Evolutionary conservation across 345 rosid genomes (phyloP), one percentile per base, ranked within the genome.

Genomic region (Orychophragmus violaceus): DNA sequence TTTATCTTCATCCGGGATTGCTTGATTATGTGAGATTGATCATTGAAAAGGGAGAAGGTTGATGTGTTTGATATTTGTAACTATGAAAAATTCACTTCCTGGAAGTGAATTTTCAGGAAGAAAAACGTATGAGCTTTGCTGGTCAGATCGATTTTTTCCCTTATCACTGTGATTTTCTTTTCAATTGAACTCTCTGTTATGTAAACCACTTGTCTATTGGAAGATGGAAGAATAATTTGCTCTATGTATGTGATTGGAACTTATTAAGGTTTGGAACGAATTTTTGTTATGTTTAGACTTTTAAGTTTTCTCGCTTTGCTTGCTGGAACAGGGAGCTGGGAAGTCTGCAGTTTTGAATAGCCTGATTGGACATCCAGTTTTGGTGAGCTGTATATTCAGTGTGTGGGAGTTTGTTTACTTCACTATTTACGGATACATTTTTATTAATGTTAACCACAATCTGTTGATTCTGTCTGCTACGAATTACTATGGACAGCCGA

Each of bases 261-360:
- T 35, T 8, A 16, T 7, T 27, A 14, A 5, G 10, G 30, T 25
- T 46, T 8, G 44, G 30, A 45, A 28, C 45, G 12, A 12, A 8
- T 3, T 14, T 25, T 0, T 42, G 37, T 44, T 4, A 18, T 11
- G 5, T 63, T 44, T n/a, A n/a, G n/a, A n/a, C n/a, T n/a, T n/a
- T n/a, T 37, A 42, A 54, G 29, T 41, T 57, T 6, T 65, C 45
- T 65, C 57, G 21, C 22, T 65, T 58, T 59, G 27, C 41, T 24
- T 59, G 25, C 18, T 77, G 72, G 18, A 64, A 35, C 85, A 90
- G 99, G 99, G 99, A 75, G 95, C 99, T 66, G 99, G 99, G 58
- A 94, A 94, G 79, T 94, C 99, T 74, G 99, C 95, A 5, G 82
- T 79, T 59, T 70, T 94, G 65, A 94, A 94, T 73, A 94, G 99